Evolutionary conservation across 1,139 yeast species (phyloP), one percentile per base, ranked within the genome.

Genomic region (Protomyces lactucae-debilis): DNA sequence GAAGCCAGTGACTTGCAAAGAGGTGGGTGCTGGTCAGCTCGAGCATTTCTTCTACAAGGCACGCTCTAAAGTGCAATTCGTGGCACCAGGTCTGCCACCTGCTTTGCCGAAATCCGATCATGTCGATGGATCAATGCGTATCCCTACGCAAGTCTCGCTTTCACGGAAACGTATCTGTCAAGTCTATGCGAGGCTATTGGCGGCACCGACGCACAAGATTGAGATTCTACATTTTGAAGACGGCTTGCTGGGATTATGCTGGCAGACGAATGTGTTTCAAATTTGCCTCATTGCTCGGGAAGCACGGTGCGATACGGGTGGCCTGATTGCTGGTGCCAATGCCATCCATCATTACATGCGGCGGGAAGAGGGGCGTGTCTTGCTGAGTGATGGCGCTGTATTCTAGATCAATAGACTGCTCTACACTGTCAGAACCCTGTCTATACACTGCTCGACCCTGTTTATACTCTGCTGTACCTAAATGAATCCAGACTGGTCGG

Each of bases 21-120:
- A 76, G 52, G 75, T 79, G 28, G 88, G 84, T 65, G 79, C 84
- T 32, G 82, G 83, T 14, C 86, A 84, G 0, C 80, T 90, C 25
- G 83, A 85, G 67, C 97, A 92, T 76, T 93, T 93, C 73, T 80
- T 91, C 35, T 91, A 84, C 77, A 90, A 88, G 74, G 82, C 89
- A 57, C 85, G 83, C 67, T 76, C 76, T 28, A 82, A 83, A 65
- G 82, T 85, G 2, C 91, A 86, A 70, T 85, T 80, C 71, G 79
- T 85, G 10, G 80, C 78, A 75, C 80, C 85, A 6, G 69, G 72
- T 39, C 70, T 72, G 35, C 73, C 72, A 10, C 72, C 77, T 51
- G 32, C 52, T 2, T 14, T n/a, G 39, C 43, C 43, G 1, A n/a
- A n/a, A 4, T 14, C 14, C 9, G 14, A 37, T 37, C 16, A 12